These are phyloP conservation scores for Candida michaelii DNA, from an alignment of 805 yeast species.

Conservation along the genomic window DNA sequence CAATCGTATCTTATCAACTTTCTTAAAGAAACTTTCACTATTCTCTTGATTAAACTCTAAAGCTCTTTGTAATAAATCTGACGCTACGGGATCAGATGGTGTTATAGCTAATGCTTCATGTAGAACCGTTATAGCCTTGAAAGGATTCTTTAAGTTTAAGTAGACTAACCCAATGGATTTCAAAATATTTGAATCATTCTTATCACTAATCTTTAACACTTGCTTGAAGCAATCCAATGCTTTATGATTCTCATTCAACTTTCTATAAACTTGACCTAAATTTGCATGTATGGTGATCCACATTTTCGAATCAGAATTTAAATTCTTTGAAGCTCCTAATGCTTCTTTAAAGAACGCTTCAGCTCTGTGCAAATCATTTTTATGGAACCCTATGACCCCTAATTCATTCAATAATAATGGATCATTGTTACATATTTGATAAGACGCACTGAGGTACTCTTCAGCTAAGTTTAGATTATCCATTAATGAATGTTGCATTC, in stretches of 20 bases:
- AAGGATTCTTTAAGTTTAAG: constrained; percentile 62
- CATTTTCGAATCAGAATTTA: constrained; percentile 77
- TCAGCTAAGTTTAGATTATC: constrained; percentile 79
- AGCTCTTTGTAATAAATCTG: constrained; percentile 79
- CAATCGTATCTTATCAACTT: constrained; percentile 1
- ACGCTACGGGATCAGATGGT: constrained; percentile 81
- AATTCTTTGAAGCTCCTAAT: constrained; percentile 59
- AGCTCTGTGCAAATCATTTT: constrained; percentile 63
- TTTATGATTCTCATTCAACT: constrained; percentile 57
- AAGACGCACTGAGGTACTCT: constrained; percentile 77
- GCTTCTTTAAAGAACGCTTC: constrained; percentile 73
- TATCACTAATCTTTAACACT: constrained; percentile 66
- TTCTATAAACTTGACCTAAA: constrained; percentile 84
- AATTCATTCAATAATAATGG: constrained; percentile 88
- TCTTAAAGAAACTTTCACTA: constrained; percentile 20
- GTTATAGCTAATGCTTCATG: constrained; percentile 79
- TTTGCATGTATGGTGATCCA: constrained; percentile 85
- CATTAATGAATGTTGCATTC: constrained; percentile 94
- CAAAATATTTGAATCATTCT: constrained; percentile 67
- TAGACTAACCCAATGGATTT: constrained; percentile 85
- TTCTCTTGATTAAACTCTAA: constrained; percentile 52
- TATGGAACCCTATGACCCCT: constrained; percentile 89
- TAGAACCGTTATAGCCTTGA: constrained; percentile 69
- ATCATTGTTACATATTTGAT: constrained; percentile 76
- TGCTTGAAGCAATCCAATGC: constrained; percentile 75